Percentiles rank a stretch among this genome's conserved stretches.
Conservation (phyloP, 2,329 filamentous ascomycete species). For the Diplodia corticola region DNA sequence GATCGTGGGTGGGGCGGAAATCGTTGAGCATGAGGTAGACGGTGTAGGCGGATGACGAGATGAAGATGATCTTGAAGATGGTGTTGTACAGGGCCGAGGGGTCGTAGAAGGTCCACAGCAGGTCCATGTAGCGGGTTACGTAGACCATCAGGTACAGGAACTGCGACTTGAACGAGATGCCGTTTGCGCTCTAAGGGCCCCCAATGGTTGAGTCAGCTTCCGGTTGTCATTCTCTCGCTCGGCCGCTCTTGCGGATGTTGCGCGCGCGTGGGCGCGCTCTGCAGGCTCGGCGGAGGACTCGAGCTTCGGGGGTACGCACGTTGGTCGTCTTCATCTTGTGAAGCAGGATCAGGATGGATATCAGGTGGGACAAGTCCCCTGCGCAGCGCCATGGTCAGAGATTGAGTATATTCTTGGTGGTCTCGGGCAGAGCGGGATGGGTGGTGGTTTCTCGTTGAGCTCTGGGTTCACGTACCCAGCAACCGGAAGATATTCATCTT, state of each 20-base stretch:
- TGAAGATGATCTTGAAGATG: slow-evolving; percentile 94
- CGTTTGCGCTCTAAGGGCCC: slow-evolving; percentile 78
- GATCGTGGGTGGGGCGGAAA: slow-evolving; percentile 96
- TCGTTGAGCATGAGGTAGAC: slow-evolving; percentile 97
- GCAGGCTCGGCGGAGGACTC: neutral
- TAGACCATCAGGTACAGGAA: slow-evolving; percentile 93
- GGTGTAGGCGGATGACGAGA: slow-evolving; percentile 85
- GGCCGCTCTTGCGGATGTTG: neutral
- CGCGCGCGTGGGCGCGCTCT: neutral
- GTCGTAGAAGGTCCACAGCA: slow-evolving; percentile 79
- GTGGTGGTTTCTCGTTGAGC: slow-evolving; percentile 10
- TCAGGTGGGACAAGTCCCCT: slow-evolving; percentile 95
- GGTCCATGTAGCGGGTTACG: slow-evolving; percentile 84
- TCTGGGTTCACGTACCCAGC: slow-evolving; percentile 53
- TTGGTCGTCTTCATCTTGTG: slow-evolving; percentile 92
- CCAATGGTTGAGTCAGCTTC: slow-evolving; percentile 16
- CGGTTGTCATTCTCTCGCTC: neutral
- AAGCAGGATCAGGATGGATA: slow-evolving; percentile 89
- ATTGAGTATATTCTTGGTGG: neutral
- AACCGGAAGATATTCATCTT: slow-evolving; percentile 72
- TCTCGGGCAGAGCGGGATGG: neutral
- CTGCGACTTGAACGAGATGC: slow-evolving; percentile 99
- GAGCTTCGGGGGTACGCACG: slow-evolving; percentile 54
- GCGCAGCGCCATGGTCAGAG: slow-evolving; percentile 18
- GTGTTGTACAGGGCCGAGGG: slow-evolving; percentile 79